These are phyloP conservation scores for Colletotrichum karsti DNA, from an alignment of 2,329 filamentous ascomycete genomes.

Conservation along the genomic window DNA sequence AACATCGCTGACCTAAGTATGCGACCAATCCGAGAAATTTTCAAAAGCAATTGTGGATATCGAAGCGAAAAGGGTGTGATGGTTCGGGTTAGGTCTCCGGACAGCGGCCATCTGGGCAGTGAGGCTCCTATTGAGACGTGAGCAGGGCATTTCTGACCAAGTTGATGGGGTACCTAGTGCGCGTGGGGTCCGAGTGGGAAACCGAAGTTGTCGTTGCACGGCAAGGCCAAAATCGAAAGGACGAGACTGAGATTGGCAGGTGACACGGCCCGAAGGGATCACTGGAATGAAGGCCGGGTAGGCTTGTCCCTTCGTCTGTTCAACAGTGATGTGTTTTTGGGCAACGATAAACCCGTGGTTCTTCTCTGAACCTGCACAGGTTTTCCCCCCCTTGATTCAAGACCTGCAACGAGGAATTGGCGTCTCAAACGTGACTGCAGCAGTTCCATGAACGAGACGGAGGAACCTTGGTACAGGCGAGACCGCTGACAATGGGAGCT, in stretches of 20 bases:
- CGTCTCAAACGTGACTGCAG: background rate
- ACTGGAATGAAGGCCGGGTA: background rate
- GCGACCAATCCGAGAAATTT: background rate
- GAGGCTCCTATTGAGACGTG: background rate
- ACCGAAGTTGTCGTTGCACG: background rate
- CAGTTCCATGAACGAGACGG: background rate
- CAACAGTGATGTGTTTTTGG: background rate
- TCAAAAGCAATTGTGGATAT: constrained; percentile 14
- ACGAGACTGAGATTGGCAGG: background rate
- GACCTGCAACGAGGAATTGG: background rate
- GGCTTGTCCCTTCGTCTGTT: background rate
- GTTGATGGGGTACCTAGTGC: background rate
- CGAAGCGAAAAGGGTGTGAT: constrained; percentile 9
- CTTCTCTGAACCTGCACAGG: background rate
- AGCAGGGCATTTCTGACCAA: background rate
- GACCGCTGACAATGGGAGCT: background rate
- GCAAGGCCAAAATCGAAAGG: background rate
- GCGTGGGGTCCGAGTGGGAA: background rate
- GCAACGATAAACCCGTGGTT: background rate
- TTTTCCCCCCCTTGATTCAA: background rate
- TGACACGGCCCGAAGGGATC: too few relatives aligned
- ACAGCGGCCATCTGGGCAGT: background rate
- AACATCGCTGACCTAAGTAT: background rate
- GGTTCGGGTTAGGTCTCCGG: constrained; percentile 16
- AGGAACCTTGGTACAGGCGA: constrained; percentile 2